Base-by-base conservation (phyloP, 345 rosid species). In the Dovyalis caffra region DNA sequence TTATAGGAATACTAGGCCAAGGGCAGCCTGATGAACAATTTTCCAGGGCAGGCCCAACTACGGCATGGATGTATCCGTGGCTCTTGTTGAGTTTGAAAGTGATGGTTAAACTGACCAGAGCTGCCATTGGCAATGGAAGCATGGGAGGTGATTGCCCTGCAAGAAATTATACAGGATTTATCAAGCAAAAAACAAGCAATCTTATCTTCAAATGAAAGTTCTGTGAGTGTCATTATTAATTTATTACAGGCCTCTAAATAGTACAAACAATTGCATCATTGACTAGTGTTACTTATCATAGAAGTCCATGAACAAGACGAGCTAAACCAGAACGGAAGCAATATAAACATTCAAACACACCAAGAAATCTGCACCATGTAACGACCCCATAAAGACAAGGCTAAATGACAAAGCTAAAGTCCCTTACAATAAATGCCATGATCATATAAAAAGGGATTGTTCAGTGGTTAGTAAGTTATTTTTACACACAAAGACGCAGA, bases 101-200 rank as follows among this genome's bases (percentile, higher is more conserved):
- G 68, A 90, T 88, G 58, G 94, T 90, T 76, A 90, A 80, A 80
- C 94, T 88, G 68, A 88, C 94, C 77, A 90, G 82, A 77, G 88
- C 89, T 47, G 94, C 94, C 73, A 90, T 74, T 26, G 94, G 94
- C 65, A 90, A 79, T 8, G 94, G 91, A 78, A 90, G 94, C 79
- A 73, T 81, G 26, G 74, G 7, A 32, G 86, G 72, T 8, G 78
- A 72, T 32, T 21, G 35, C 66, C 81, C 91, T 86, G 83, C 83
- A 73, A 69, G 34, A 49, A 67, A 20, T 61, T 26, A 68, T 53
- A 65, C 23, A 38, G 23, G 43, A 38, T 29, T 34, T 15, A 67
- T 32, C 43, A 14, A 28, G 26, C 67, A 64, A 15, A 58, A 35
- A 47, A 74, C 32, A 34, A 51, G 70, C 43, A 74, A 8, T 34